Percentiles rank a stretch among this genome's conserved stretches.
Conservation (phyloP, 2,329 filamentous ascomycete genomes). For the Colletotrichum sp. region DNA sequence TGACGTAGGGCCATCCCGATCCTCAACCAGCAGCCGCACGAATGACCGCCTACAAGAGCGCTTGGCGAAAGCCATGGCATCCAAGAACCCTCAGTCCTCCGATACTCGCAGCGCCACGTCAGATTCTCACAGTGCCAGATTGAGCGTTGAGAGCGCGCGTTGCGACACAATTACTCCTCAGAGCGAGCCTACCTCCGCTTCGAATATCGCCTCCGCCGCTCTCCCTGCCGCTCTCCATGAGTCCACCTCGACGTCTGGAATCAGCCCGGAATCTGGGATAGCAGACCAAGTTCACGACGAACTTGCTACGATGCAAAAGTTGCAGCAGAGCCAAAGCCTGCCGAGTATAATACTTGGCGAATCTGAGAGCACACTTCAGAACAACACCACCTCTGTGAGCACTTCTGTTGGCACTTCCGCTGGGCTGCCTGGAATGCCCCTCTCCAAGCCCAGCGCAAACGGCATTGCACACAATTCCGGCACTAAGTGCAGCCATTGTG, state of each 20-base stretch:
- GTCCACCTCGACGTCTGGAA: background rate
- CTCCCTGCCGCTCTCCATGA: background rate
- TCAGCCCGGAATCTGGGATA: background rate
- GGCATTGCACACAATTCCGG: background rate
- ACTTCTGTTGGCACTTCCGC: background rate
- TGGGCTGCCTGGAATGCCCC: background rate
- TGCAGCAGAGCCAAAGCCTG: background rate
- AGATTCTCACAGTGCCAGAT: background rate
- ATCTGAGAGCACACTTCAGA: background rate
- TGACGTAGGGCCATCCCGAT: slow-evolving; percentile 57
- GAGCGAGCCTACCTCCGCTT: background rate
- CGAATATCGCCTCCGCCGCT: background rate
- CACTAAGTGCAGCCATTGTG: slow-evolving; percentile 10
- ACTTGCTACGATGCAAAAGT: background rate
- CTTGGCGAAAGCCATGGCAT: slow-evolving; percentile 84
- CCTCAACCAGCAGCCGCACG: slow-evolving; percentile 65
- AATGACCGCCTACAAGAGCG: slow-evolving; percentile 90
- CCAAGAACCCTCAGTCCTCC: slow-evolving; percentile 49
- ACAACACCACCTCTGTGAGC: background rate
- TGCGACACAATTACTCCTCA: background rate
- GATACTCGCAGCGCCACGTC: slow-evolving; percentile 2
- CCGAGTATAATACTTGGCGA: background rate
- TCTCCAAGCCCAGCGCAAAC: background rate
- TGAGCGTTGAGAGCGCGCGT: background rate
- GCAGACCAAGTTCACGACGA: background rate